phyloP scores from a whole-genome alignment of 345 rosid genomes.

The Erysimum cheiranthoides region DNA sequence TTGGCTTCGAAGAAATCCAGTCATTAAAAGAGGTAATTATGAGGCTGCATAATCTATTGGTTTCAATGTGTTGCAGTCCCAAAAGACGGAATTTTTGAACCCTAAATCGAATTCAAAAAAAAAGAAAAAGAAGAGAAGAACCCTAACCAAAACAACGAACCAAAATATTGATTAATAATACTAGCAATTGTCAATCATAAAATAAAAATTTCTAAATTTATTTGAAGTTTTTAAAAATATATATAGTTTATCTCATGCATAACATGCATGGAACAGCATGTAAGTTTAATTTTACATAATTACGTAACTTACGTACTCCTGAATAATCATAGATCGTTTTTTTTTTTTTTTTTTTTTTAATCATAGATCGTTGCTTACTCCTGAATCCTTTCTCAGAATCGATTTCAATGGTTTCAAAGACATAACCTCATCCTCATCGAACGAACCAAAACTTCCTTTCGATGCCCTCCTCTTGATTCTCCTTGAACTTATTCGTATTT shows the following conservation, averaged over 20 bases:
- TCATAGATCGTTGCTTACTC: background rate
- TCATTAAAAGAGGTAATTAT: no score
- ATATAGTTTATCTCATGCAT: background rate
- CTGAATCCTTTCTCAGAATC: constrained; percentile 38
- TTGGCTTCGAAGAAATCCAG: no score
- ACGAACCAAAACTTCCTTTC: constrained; percentile 33
- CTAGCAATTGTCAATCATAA: background rate
- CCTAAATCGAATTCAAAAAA: no score
- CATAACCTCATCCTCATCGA: constrained; percentile 22
- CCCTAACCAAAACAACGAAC: no score
- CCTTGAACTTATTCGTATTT: constrained; percentile 41
- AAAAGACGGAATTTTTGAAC: no score
- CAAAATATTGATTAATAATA: no score
- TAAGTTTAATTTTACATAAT: background rate
- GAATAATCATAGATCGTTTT: background rate
- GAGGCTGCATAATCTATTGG: no score
- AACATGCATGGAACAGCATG: background rate
- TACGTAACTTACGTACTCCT: background rate
- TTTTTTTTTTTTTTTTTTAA: background rate
- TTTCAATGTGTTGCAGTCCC: no score
- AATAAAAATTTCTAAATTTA: no score
- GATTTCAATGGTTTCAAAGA: constrained; percentile 43
- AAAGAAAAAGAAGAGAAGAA: no score
- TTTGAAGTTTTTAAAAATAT: no score
- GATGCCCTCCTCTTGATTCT: constrained; percentile 43